Conservation (phyloP, 768 basidiomycete species). For the Hemileccinum impolitum region DNA sequence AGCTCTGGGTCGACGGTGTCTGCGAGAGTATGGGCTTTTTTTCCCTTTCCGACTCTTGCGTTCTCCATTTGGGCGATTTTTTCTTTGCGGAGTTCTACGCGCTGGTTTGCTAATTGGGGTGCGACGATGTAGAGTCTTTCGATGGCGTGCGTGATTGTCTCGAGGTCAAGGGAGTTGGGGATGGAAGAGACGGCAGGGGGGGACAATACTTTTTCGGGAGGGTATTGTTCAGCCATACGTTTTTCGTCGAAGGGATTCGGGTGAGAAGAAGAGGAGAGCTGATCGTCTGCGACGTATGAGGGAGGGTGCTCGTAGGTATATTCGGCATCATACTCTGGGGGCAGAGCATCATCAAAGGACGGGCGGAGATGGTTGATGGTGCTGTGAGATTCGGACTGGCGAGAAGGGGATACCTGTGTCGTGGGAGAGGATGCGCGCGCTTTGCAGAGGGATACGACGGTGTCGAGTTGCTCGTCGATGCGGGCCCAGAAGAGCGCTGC, state of each 20-base stretch:
- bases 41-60: constrained; percentile 53
- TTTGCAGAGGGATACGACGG: constrained; percentile 62
- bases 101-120: constrained; percentile 88
- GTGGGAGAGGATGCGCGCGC: constrained; percentile 40
- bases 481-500: constrained; percentile 68
- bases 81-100: constrained; percentile 79
- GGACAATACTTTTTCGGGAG: constrained; percentile 19
- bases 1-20: constrained; percentile 44
- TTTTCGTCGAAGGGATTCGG: constrained; percentile 9
- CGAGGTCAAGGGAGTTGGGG: constrained; percentile 69
- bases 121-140: constrained; percentile 83
- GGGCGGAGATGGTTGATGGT: constrained; percentile 6
- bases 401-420: background rate
- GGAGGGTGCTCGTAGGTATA: constrained; percentile 24
- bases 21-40: constrained; percentile 45
- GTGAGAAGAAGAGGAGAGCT: no score
- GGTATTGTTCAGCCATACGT: constrained; percentile 11
- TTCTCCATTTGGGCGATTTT: constrained; percentile 74
- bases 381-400: background rate
- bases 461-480: constrained; percentile 73
- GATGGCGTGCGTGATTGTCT: constrained; percentile 82
- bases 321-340: constrained; percentile 52
- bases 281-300: constrained; percentile 18
- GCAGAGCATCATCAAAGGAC: constrained; percentile 33
- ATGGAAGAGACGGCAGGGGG: background rate